Evolutionary conservation across 2,329 filamentous ascomycete species (phyloP).

Genomic region (Dactylellina sp.): DNA sequence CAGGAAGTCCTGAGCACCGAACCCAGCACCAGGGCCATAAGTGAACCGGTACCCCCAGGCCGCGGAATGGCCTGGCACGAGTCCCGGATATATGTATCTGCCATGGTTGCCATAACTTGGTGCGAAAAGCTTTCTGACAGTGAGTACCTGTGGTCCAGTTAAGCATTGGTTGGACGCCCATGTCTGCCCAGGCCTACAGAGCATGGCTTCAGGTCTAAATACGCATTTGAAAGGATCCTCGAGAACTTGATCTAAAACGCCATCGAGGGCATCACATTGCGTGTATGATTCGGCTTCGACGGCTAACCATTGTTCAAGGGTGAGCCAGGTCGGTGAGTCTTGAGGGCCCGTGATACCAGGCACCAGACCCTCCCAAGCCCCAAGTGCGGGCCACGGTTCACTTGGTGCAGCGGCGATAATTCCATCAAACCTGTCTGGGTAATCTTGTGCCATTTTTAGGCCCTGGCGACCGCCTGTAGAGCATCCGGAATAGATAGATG

Average conservation of each 20-base stretch:
- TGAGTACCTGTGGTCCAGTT: slow-evolving; percentile 61
- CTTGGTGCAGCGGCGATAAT: slow-evolving; percentile 65
- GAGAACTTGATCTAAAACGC: slow-evolving; percentile 66
- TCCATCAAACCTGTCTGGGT: slow-evolving; percentile 67
- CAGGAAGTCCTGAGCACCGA: slow-evolving; percentile 63
- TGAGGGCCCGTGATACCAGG: slow-evolving; percentile 59
- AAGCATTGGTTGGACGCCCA: slow-evolving; percentile 59
- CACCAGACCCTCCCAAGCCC: background rate
- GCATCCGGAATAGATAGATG: slow-evolving; percentile 67
- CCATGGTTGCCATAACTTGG: slow-evolving; percentile 62
- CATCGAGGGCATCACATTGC: slow-evolving; percentile 68
- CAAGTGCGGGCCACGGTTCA: slow-evolving; percentile 65
- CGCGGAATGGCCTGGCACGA: slow-evolving; percentile 10
- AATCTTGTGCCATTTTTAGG: slow-evolving; percentile 65
- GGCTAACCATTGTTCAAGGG: slow-evolving; percentile 61
- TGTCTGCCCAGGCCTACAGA: slow-evolving; percentile 59
- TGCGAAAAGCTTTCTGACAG: slow-evolving; percentile 61
- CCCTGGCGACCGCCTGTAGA: slow-evolving; percentile 67
- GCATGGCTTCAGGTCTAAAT: slow-evolving; percentile 62
- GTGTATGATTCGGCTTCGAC: slow-evolving; percentile 64
- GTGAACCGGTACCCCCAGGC: background rate
- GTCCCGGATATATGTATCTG: slow-evolving; percentile 60
- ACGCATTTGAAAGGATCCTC: slow-evolving; percentile 63
- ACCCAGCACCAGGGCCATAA: background rate
- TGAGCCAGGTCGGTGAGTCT: slow-evolving; percentile 56